Conservation (phyloP, 306 rosid species). For the Lithocarpus polystachyus region DNA sequence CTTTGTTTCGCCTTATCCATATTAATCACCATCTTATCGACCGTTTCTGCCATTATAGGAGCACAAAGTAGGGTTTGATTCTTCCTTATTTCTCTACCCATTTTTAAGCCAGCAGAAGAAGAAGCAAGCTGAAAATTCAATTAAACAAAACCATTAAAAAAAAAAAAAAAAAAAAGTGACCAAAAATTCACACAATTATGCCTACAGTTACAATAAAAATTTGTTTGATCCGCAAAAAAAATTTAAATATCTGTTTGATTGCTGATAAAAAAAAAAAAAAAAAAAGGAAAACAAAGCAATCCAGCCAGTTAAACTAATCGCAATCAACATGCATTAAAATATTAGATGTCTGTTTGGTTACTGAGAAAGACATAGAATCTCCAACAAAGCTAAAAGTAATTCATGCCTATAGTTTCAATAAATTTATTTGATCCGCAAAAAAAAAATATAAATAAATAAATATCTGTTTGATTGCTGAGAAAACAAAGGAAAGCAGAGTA, state of each 20-base stretch:
- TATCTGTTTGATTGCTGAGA: background rate
- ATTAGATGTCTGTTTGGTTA: background rate
- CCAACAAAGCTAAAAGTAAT: background rate
- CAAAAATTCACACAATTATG: background rate
- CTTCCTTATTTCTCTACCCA: conserved; percentile 32
- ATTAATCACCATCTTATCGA: conserved; percentile 42
- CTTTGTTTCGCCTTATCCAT: conserved; percentile 37
- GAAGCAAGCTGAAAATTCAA: conserved; percentile 41
- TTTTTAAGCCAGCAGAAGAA: conserved; percentile 21
- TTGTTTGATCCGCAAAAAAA: background rate
- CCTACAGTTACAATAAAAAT: background rate
- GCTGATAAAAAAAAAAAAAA: background rate
- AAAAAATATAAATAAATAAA: background rate
- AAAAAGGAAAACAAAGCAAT: background rate
- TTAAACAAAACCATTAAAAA: background rate
- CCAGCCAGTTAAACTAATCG: background rate
- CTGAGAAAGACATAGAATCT: background rate
- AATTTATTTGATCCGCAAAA: background rate
- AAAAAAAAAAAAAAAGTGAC: background rate
- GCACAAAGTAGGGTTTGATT: conserved; percentile 52
- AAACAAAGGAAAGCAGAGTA: background rate
- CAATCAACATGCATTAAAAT: background rate
- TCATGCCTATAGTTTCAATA: too few species aligned
- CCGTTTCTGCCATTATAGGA: conserved; percentile 56
- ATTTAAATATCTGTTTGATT: background rate